These are phyloP conservation scores for Epichloe scottii DNA, from an alignment of 2,329 filamentous ascomycete species.

Conservation along the genomic window DNA sequence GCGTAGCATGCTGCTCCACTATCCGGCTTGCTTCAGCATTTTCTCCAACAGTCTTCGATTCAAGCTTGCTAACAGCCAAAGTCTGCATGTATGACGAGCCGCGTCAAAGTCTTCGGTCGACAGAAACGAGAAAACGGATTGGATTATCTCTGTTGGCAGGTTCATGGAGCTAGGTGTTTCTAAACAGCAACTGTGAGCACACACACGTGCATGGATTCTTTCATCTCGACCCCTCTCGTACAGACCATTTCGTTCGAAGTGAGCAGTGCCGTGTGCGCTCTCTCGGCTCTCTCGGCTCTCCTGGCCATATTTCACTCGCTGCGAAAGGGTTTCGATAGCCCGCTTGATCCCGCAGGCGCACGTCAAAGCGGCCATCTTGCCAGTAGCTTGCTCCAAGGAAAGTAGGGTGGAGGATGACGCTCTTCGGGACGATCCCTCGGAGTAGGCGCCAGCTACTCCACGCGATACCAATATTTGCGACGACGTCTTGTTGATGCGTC, in stretches of 20 bases:
- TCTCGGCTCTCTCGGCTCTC: slow-evolving; percentile 6
- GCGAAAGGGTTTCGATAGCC: slow-evolving; percentile 8
- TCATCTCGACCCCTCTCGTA: not conserved
- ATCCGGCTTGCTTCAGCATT: slow-evolving; percentile 45
- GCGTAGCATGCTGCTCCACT: slow-evolving; percentile 28
- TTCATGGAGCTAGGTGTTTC: slow-evolving; percentile 15
- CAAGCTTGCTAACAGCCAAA: slow-evolving; percentile 48
- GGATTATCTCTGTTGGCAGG: slow-evolving; percentile 24
- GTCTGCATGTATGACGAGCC: slow-evolving; percentile 44
- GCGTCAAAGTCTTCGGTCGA: slow-evolving; percentile 39
- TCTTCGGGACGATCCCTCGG: slow-evolving; percentile 4
- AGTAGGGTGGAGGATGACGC: slow-evolving; percentile 3
- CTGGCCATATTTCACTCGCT: slow-evolving; percentile 7
- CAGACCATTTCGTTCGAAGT: not conserved
- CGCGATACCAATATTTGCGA: slow-evolving; percentile 17
- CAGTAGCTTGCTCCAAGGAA: slow-evolving; percentile 1
- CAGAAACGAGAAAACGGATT: slow-evolving; percentile 22
- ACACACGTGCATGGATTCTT: not conserved
- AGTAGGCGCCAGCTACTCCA: slow-evolving; percentile 12
- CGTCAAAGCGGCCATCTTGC: slow-evolving; percentile 9
- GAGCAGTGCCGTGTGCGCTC: not conserved
- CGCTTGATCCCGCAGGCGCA: slow-evolving; percentile 9
- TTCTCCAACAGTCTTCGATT: slow-evolving; percentile 32
- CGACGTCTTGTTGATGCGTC: slow-evolving; percentile 12
- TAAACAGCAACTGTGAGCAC: not conserved